These are phyloP conservation scores for Lactifluus volemus DNA, from an alignment of 768 basidiomycete species.

Conservation along the genomic window DNA sequence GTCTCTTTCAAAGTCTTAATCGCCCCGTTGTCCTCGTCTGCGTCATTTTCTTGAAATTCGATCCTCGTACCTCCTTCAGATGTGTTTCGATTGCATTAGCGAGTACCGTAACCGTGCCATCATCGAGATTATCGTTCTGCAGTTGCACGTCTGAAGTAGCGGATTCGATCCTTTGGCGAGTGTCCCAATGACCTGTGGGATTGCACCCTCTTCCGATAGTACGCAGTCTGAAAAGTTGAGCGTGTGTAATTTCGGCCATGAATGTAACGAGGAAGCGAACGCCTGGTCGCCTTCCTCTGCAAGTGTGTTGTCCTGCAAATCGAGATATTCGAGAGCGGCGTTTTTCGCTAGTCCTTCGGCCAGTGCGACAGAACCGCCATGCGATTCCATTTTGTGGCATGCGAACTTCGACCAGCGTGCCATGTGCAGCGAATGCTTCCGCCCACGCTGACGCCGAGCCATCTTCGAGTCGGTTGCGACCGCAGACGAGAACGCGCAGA, in stretches of 20 bases:
- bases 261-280: conserved; percentile 53
- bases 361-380: conserved; percentile 83
- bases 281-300: conserved; percentile 46
- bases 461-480: conserved; percentile 92
- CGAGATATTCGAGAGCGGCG: conserved; percentile 59
- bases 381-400: conserved; percentile 99
- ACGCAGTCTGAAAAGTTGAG: conserved; percentile 92
- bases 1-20: conserved; percentile 44
- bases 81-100: conserved; percentile 55
- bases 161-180: conserved; percentile 64
- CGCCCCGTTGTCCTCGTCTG: conserved; percentile 66
- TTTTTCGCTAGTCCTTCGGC: conserved; percentile 67
- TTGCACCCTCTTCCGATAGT: conserved; percentile 71
- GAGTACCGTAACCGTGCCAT: conserved; percentile 55
- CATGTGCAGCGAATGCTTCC: conserved; percentile 79
- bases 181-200: conserved; percentile 52
- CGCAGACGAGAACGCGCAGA: conserved; percentile 78
- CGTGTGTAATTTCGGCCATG: conserved; percentile 63
- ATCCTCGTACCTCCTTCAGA: conserved; percentile 52
- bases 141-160: conserved; percentile 63
- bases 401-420: conserved; percentile 71
- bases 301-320: conserved; percentile 90
- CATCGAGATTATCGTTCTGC: conserved; percentile 88
- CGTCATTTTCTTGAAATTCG: conserved; percentile 89
- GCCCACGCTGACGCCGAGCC: conserved; percentile 81